Evolutionary conservation across 23 red algal genomes (phyloP).

Genomic region (Gracilaria gracilis): DNA sequence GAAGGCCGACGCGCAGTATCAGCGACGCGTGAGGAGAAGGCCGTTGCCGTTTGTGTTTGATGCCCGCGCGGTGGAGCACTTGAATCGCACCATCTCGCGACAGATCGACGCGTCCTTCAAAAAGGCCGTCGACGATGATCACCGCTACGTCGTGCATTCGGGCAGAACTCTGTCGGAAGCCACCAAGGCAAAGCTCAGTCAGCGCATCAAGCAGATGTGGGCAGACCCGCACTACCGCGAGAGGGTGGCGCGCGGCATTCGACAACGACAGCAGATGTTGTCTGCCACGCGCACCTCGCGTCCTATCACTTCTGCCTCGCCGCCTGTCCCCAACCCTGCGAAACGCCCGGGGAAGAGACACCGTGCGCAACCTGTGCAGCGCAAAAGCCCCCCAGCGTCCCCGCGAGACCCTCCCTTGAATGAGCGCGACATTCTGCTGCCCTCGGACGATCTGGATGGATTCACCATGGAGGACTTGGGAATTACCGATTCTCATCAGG

Average conservation of each 20-base stretch:
- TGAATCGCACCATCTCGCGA: background rate
- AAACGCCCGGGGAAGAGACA: no score
- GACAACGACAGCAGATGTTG: constrained; percentile 1
- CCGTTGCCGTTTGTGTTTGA: constrained; percentile 42
- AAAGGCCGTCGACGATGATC: background rate
- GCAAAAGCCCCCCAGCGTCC: no score
- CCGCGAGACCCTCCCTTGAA: background rate
- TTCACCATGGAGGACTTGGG: constrained; percentile 67
- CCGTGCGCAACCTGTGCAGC: no score
- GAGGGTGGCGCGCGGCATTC: constrained; percentile 53
- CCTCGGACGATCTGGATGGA: constrained; percentile 14
- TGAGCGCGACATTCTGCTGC: constrained; percentile 34
- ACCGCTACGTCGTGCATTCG: background rate
- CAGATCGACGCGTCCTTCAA: constrained; percentile 17
- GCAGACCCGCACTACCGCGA: constrained; percentile 71
- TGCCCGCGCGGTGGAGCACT: background rate
- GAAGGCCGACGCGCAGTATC: background rate
- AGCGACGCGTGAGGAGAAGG: background rate
- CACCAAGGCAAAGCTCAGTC: constrained; percentile 66
- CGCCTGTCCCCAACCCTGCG: no score
- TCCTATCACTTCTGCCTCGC: no score
- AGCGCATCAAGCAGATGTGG: constrained; percentile 78
- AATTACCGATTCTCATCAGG: constrained; percentile 38
- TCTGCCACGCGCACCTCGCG: background rate
- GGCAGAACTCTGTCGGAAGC: constrained; percentile 41